Evolutionary conservation across 2,329 filamentous ascomycete genomes (phyloP).

Genomic region (Pseudogymnoascus sp.): DNA sequence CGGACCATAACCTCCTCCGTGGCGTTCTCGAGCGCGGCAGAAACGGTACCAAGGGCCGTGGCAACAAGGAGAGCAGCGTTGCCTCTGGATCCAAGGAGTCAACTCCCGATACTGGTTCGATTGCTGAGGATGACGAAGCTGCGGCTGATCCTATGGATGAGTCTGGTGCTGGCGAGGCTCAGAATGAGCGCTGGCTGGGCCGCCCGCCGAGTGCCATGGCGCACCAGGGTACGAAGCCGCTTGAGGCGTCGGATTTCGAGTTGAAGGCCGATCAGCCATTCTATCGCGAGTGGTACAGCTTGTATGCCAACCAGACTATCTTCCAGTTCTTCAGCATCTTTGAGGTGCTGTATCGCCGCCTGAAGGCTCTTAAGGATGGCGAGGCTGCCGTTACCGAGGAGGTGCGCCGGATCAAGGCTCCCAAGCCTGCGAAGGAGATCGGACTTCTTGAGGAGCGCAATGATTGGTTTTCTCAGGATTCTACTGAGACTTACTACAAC

Average conservation of each 20-base stretch:
- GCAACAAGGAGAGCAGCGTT: conserved; percentile 73
- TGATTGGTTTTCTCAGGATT: conserved; percentile 67
- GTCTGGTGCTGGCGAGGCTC: conserved; percentile 51
- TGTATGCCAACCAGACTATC: conserved; percentile 86
- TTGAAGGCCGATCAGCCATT: conserved; percentile 75
- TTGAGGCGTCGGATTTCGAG: conserved; percentile 51
- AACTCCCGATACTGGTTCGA: conserved; percentile 75
- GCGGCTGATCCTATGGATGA: conserved; percentile 49
- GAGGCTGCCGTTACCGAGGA: conserved; percentile 66
- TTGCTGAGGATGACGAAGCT: conserved; percentile 67
- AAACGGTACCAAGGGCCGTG: conserved; percentile 61
- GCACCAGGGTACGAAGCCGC: conserved; percentile 45
- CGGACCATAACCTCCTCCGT: conserved; percentile 69
- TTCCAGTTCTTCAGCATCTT: conserved; percentile 95
- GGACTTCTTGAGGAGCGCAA: conserved; percentile 72
- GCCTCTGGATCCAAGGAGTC: conserved; percentile 77
- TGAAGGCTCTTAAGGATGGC: conserved; percentile 76
- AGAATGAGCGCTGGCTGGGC: conserved; percentile 60
- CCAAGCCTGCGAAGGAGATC: conserved; percentile 76
- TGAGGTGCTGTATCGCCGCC: conserved; percentile 78
- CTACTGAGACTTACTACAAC: conserved; percentile 65
- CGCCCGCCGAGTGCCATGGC: conserved; percentile 50
- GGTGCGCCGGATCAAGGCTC: conserved; percentile 63
- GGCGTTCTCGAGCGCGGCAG: conserved; percentile 75
- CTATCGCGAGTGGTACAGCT: conserved; percentile 71